Base-by-base conservation (phyloP, 73 alveolate genomes). In the Diophrys sp. region DNA sequence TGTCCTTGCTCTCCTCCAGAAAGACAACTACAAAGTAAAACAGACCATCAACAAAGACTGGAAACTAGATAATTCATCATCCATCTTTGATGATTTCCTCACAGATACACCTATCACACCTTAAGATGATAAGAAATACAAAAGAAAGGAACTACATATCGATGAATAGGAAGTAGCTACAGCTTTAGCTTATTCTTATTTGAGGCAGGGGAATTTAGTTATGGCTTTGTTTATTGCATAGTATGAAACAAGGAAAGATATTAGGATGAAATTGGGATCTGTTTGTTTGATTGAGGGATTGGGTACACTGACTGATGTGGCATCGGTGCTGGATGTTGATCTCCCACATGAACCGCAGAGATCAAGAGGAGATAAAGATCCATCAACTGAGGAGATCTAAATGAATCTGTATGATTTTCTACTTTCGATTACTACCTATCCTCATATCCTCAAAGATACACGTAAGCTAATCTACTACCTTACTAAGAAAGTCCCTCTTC, bases 31-130 rank as follows among this genome's bases (percentile, higher is more conserved):
- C 29, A 25, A 54, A 11, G 87, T 86, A 31, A 86, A 86, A 70
- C 78, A 84, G 74, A 80, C 33, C 23, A 31, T 86, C 14, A 57
- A 86, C 71, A 73, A 86, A 53, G 28, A 62, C 1, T 66, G 76
- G 75, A 74, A 23, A n/a, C 14, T 27, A 11, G 68, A 67, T 44
- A 28, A 24, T n/a, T 71, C 54, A 44, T 71, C 56, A 5, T 33
- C 78, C 23, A 74, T 79, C 14, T 73, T 73, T 32, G 93, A 80
- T 55, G 88, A 79, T 28, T 86, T 86, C 83, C 67, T 33, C 55
- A 84, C 81, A 8, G 89, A 76, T 14, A 70, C 77, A 0, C 8
- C 71, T 31, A 0, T 34, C 0, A 74, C 57, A 29, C 25, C 25
- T 33, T 5, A 71, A 33, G 86, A 79, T 57, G 81, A 79, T 25